Conservation (phyloP, 1,139 yeast species). For the Blastobotrys serpentis region DNA sequence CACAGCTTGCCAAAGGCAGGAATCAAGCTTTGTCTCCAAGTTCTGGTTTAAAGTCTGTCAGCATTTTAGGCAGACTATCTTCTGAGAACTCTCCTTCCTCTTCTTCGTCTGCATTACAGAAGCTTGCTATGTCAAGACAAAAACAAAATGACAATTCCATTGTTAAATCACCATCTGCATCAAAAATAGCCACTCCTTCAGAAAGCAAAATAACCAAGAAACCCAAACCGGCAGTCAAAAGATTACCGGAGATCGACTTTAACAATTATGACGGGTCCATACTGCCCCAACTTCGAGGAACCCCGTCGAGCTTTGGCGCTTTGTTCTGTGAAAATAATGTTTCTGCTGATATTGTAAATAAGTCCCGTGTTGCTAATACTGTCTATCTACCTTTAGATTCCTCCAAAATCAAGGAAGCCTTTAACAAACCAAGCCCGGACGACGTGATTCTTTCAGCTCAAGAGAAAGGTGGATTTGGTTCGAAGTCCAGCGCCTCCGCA, state of each 20-base stretch:
- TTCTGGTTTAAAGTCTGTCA: constrained; percentile 2
- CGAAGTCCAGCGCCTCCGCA: background rate
- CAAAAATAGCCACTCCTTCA: constrained; percentile 10
- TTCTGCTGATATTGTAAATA: background rate
- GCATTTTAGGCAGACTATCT: background rate
- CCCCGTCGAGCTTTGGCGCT: constrained; percentile 17
- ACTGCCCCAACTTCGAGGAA: constrained; percentile 10
- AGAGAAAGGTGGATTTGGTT: constrained; percentile 26
- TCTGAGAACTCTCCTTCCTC: constrained; percentile 5
- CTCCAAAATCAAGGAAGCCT: constrained; percentile 51
- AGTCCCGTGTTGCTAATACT: constrained; percentile 40
- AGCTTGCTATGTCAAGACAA: constrained; percentile 15
- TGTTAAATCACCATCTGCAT: constrained; percentile 8
- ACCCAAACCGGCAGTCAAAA: background rate
- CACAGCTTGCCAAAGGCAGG: constrained; percentile 32
- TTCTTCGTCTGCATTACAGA: constrained; percentile 13
- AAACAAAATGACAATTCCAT: constrained; percentile 1
- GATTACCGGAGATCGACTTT: constrained; percentile 14
- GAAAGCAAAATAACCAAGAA: constrained; percentile 14
- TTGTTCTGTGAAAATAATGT: constrained; percentile 12
- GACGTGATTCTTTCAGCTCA: constrained; percentile 68
- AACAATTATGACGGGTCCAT: constrained; percentile 1
- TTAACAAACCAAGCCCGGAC: constrained; percentile 78
- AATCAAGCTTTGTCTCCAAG: background rate
- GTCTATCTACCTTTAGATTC: constrained; percentile 36